These are phyloP conservation scores for Phytophthora hybrid DNA, from an alignment of 352 stramenopile species.

Conservation along the genomic window DNA sequence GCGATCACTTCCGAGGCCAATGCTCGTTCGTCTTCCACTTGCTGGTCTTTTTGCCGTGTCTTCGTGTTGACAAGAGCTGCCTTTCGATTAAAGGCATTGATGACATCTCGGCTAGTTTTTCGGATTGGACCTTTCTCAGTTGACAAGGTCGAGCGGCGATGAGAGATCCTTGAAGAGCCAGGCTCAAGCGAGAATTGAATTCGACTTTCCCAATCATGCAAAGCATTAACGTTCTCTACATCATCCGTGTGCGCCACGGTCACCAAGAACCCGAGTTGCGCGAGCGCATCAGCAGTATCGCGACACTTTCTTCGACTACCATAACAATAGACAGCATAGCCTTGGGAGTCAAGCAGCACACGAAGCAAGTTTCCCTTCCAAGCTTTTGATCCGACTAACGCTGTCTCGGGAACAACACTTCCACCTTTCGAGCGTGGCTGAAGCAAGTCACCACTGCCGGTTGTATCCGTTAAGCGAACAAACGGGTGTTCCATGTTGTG, in stretches of 20 bases:
- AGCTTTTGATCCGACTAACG: slow-evolving; percentile 63
- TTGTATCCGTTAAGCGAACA: slow-evolving; percentile 58
- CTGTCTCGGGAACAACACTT: slow-evolving; percentile 57
- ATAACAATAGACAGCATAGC: slow-evolving; percentile 58
- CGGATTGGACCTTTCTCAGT: slow-evolving; percentile 39
- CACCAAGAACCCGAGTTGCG: slow-evolving; percentile 49
- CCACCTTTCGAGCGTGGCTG: slow-evolving; percentile 65
- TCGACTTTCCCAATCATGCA: slow-evolving; percentile 63
- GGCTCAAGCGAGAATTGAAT: slow-evolving; percentile 52
- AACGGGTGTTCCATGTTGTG: slow-evolving; percentile 78
- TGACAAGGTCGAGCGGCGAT: slow-evolving; percentile 42
- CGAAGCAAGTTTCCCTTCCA: slow-evolving; percentile 73
- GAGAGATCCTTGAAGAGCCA: slow-evolving; percentile 49
- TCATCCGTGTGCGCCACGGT: slow-evolving; percentile 56
- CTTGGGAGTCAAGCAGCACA: slow-evolving; percentile 53
- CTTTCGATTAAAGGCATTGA: slow-evolving; percentile 58
- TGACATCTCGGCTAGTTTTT: slow-evolving; percentile 45
- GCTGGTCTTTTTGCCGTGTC: background rate
- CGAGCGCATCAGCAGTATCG: slow-evolving; percentile 44
- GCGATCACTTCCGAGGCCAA: slow-evolving; percentile 55
- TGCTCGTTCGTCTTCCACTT: slow-evolving; percentile 36
- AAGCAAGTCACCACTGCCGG: slow-evolving; percentile 62
- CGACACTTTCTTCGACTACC: slow-evolving; percentile 50
- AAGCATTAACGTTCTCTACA: slow-evolving; percentile 43
- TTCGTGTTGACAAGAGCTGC: slow-evolving; percentile 17